phyloP scores from a whole-genome alignment of 1,284 basidiomycete species.

The Ustilago lituana region DNA sequence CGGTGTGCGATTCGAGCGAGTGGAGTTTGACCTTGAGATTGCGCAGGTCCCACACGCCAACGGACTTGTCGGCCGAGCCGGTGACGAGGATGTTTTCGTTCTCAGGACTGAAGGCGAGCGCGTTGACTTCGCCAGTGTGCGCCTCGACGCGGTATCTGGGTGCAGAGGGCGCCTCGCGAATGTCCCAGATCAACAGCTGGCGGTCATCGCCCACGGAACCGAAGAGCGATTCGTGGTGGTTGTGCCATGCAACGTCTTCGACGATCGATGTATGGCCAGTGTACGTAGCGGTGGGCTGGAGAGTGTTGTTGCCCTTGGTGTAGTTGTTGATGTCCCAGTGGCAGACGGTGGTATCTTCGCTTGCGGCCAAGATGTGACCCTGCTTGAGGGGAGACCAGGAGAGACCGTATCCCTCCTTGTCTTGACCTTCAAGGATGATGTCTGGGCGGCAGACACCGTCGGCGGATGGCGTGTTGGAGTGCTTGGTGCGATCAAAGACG shows the following conservation, averaged over 20 bases:
- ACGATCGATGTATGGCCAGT: slow-evolving; percentile 72
- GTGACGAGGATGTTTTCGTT: slow-evolving; percentile 87
- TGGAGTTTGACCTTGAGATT: slow-evolving; percentile 80
- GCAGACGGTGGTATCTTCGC: slow-evolving; percentile 94
- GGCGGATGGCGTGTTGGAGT: slow-evolving; percentile 87
- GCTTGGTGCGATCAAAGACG: slow-evolving; percentile 96
- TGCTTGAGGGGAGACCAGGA: slow-evolving; percentile 83
- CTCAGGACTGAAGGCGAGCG: slow-evolving; percentile 88
- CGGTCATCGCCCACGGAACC: slow-evolving; percentile 98
- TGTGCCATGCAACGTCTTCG: slow-evolving; percentile 98
- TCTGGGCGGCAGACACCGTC: slow-evolving; percentile 85
- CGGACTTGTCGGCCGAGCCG: slow-evolving; percentile 93
- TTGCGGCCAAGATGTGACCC: slow-evolving; percentile 91
- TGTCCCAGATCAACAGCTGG: slow-evolving; percentile 95
- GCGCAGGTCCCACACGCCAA: slow-evolving; percentile 88
- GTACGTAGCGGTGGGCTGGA: slow-evolving; percentile 85
- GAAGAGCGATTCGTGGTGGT: slow-evolving; percentile 83
- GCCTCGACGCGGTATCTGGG: slow-evolving; percentile 78
- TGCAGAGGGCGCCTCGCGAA: slow-evolving; percentile 73
- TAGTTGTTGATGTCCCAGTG: slow-evolving; percentile 96
- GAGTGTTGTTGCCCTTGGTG: slow-evolving; percentile 78
- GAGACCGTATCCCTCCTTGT: slow-evolving; percentile 91
- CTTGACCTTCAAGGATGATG: slow-evolving; percentile 88
- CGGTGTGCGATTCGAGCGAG: slow-evolving; percentile 89
- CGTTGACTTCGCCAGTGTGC: slow-evolving; percentile 88